These are phyloP conservation scores for Collybia mongolica DNA, from an alignment of 768 basidiomycete species.

Conservation along the genomic window DNA sequence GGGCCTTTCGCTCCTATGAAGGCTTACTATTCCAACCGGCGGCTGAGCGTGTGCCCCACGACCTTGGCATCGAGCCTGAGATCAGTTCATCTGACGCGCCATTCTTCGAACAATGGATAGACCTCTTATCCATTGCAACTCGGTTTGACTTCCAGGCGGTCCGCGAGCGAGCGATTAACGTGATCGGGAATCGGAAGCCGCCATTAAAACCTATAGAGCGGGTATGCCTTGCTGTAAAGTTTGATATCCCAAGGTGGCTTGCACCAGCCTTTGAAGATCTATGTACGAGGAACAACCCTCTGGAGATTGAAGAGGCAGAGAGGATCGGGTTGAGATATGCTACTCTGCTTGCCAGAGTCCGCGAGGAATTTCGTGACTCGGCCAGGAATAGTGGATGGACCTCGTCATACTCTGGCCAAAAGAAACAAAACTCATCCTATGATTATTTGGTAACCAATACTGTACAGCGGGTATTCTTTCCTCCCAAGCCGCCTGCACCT, in stretches of 20 bases:
- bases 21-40: no score
- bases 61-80: no score
- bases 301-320: slow-evolving; percentile 27
- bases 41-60: no score
- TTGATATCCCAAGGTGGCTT: slow-evolving; percentile 37
- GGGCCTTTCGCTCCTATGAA: no score
- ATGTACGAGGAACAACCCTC: slow-evolving; percentile 28
- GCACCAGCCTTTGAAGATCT: slow-evolving; percentile 34
- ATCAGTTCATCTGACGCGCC: slow-evolving; percentile 3
- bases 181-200: slow-evolving; percentile 18
- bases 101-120: slow-evolving; percentile 29
- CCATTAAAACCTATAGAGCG: slow-evolving; percentile 28
- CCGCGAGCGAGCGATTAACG: slow-evolving; percentile 30
- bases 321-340: slow-evolving; percentile 21
- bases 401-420: no score
- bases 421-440: no score
- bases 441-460: no score
- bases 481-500: no score
- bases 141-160: slow-evolving; percentile 34
- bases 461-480: no score
- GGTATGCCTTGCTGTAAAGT: slow-evolving; percentile 36
- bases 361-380: slow-evolving; percentile 5
- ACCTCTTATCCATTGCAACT: slow-evolving; percentile 38
- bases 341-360: background rate
- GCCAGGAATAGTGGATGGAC: no score